Evolutionary conservation across 78 protist genomes (phyloP), one percentile per base, ranked within the genome.

Genomic region (Neovahlkampfia damariscottae): DNA sequence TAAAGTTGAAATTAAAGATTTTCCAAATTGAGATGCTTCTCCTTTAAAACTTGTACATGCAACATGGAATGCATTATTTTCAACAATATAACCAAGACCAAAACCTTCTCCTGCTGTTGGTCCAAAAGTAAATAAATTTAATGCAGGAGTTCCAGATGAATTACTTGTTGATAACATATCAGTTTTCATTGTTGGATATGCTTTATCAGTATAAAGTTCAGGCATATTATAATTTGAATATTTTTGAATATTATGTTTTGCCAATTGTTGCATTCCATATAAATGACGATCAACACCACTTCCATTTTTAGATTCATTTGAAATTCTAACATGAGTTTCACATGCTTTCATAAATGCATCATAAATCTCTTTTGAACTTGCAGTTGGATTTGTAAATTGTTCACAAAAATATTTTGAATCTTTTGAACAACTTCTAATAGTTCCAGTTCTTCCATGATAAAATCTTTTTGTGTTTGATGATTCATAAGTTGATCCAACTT

Each of bases 391-490:
- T 2, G 2, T 19, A 35, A 8, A 30, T 1, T 27, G 3, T 29
- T 41, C 6, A 34, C 50, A 71, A 29, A 74, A 62, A 0, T 2
- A 75, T 1, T 7, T 36, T 28, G 70, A 5, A 30, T 83, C 85
- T 30, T 0, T 6, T 8, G 88, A 78, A 41, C 75, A 77, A n/a
- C 83, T 31, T 8, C 91, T 68, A 8, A 83, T 72, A 29, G 80
- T 74, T 67, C 84, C 91, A 39, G 91, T 88, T 31, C 91, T 75
- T 37, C 91, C 91, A 39, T 72, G 82, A 29, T 40, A 27, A 73
- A 80, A 88, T 10, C 79, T 72, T 1, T 83, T 73, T 31, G 86
- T 86, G 4, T 72, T 38, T 30, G 82, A 74, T 2, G 85, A 50
- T 74, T 86, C 90, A 38, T 86, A 86, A 9, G 86, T 82, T 41